A percentile compares a stretch with the other conserved stretches of the same genome.
These are phyloP conservation scores for Fusarium beomiforme DNA, from an alignment of 2,329 filamentous ascomycete species.

Conservation along the genomic window DNA sequence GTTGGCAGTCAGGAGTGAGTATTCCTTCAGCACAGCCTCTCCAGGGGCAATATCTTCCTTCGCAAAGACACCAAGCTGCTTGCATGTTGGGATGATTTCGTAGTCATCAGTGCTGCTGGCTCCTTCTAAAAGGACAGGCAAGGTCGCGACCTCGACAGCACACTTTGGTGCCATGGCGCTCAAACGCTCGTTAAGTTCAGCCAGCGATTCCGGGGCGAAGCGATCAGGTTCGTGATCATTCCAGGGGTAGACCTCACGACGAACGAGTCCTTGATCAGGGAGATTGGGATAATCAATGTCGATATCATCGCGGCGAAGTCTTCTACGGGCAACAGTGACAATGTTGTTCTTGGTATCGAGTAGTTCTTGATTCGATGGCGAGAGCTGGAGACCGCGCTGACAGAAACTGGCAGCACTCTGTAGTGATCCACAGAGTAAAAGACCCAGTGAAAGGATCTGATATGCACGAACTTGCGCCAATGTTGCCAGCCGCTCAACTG, in stretches of 20 bases:
- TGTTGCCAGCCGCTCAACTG: conserved; percentile 54
- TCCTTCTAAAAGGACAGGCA: conserved; percentile 75
- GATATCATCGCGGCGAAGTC: conserved; percentile 57
- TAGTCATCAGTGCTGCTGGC: conserved; percentile 61
- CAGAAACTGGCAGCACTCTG: conserved; percentile 75
- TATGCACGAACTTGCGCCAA: conserved; percentile 66
- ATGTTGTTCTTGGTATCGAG: conserved; percentile 64
- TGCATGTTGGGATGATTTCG: conserved; percentile 66
- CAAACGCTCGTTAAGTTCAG: conserved; percentile 77
- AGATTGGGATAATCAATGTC: conserved; percentile 60
- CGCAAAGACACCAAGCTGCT: conserved; percentile 91
- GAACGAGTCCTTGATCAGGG: conserved; percentile 76
- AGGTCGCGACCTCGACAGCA: conserved; percentile 77
- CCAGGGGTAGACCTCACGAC: conserved; percentile 77
- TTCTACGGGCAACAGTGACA: conserved; percentile 60
- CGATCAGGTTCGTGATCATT: conserved; percentile 75
- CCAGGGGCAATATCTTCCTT: conserved; percentile 81
- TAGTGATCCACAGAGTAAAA: conserved; percentile 73
- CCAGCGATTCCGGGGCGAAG: conserved; percentile 74
- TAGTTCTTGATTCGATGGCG: conserved; percentile 66
- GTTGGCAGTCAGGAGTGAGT: conserved; percentile 87
- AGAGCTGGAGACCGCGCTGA: conserved; percentile 66
- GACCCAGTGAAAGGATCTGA: conserved; percentile 66
- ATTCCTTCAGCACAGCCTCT: conserved; percentile 81
- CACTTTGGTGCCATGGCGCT: conserved; percentile 79